Percentiles rank a stretch among this genome's conserved stretches.
These are phyloP conservation scores for Corylus heterophylla DNA, from an alignment of 306 rosid genomes.

Conservation along the genomic window DNA sequence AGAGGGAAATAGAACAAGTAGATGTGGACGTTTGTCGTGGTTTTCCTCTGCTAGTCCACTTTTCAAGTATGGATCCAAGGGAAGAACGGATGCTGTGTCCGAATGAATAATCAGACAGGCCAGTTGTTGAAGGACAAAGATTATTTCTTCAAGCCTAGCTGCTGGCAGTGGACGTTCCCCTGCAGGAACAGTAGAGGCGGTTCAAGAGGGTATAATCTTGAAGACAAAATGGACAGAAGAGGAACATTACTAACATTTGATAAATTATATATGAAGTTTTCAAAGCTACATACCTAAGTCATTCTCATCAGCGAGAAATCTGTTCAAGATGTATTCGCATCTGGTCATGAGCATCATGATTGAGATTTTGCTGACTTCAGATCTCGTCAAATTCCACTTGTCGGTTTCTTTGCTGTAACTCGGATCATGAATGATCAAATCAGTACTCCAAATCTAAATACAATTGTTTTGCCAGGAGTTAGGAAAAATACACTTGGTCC, in stretches of 20 bases:
- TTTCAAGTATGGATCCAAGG: conserved; percentile 55
- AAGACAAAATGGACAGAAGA: conserved; percentile 28
- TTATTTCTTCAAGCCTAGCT: conserved; percentile 82
- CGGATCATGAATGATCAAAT: neutral
- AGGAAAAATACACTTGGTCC: no score
- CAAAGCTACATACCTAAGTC: conserved; percentile 54
- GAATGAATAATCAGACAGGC: conserved; percentile 64
- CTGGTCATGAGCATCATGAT: conserved; percentile 66
- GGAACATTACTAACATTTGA: neutral
- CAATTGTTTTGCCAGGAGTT: no score
- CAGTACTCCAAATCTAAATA: no score
- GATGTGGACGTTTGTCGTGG: conserved; percentile 55
- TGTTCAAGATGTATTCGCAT: conserved; percentile 75
- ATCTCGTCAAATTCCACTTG: conserved; percentile 67
- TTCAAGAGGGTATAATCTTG: conserved; percentile 20
- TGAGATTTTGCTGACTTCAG: conserved; percentile 85
- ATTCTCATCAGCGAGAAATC: conserved; percentile 76
- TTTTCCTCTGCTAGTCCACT: conserved; percentile 48
- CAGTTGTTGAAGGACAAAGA: conserved; percentile 73
- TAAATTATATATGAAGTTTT: neutral
- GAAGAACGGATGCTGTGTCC: conserved; percentile 63
- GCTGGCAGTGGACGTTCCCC: conserved; percentile 77
- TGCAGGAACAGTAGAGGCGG: conserved; percentile 34
- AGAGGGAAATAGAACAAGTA: conserved; percentile 82
- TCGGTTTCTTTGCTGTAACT: conserved; percentile 52